A percentile compares a stretch with the other conserved stretches of the same genome.
phyloP scores from a whole-genome alignment of 306 rosid species.

The Fagus crenata region DNA sequence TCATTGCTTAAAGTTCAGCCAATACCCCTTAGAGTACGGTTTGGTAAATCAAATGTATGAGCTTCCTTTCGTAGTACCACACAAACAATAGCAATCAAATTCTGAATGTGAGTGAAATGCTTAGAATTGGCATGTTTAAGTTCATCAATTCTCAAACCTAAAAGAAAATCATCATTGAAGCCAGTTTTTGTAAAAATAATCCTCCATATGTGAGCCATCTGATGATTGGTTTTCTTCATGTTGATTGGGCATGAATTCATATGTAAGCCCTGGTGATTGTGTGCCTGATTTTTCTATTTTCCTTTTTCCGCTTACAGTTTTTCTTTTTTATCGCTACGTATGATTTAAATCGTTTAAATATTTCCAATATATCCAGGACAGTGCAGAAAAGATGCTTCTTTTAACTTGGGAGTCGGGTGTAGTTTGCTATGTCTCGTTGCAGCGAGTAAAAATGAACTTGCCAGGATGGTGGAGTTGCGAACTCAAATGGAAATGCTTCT shows the following conservation, averaged over 20 bases:
- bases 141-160: neutral
- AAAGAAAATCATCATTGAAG: neutral
- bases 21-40: neutral
- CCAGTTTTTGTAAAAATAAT: neutral
- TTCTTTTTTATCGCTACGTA: neutral
- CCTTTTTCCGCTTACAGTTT: neutral
- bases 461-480: slow-evolving; percentile 69
- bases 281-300: neutral
- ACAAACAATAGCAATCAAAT: neutral
- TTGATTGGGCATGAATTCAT: neutral
- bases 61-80: slow-evolving; percentile 3
- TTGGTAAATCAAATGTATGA: slow-evolving; percentile 5
- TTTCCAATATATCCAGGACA: slow-evolving; percentile 37
- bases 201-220: neutral
- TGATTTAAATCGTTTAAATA: neutral
- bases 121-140: neutral
- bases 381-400: slow-evolving; percentile 45
- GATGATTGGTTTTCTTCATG: neutral
- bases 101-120: neutral
- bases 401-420: slow-evolving; percentile 81
- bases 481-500: slow-evolving; percentile 74
- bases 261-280: neutral
- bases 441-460: slow-evolving; percentile 64
- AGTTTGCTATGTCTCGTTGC: slow-evolving; percentile 66
- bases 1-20: neutral